Percentiles rank a stretch among this genome's conserved stretches.
Conservation (phyloP, 2,329 filamentous ascomycete genomes). For the Diaporthe eres region DNA sequence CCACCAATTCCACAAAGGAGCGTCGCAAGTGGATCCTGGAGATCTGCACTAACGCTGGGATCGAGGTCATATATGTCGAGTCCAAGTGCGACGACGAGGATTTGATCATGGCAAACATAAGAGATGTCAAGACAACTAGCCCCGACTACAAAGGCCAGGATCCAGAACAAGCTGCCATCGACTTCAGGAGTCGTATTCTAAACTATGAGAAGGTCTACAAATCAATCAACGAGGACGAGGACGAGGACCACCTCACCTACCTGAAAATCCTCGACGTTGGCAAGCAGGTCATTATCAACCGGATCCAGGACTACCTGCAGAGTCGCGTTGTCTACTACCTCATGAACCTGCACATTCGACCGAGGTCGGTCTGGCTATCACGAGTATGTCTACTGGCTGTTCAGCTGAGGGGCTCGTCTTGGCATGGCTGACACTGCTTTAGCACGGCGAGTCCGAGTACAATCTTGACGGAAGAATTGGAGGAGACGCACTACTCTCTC, state of each 20-base stretch:
- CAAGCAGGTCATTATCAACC: conserved; percentile 97
- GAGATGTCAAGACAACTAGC: conserved; percentile 96
- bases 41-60: conserved; percentile 78
- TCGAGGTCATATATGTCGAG: conserved; percentile 96
- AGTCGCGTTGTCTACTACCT: conserved; percentile 97
- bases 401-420: conserved; percentile 39
- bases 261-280: conserved; percentile 98
- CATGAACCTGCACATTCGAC: conserved; percentile 98
- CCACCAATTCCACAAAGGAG: conserved; percentile 94
- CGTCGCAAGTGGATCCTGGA: conserved; percentile 93
- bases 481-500: conserved; percentile 89
- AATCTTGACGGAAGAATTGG: conserved; percentile 94
- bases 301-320: conserved; percentile 96
- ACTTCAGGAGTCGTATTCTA: conserved; percentile 93
- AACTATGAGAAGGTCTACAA: conserved; percentile 99
- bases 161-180: conserved; percentile 88
- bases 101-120: conserved; percentile 97
- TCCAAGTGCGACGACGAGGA: conserved; percentile 97
- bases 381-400: conserved; percentile 71
- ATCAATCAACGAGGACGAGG: conserved; percentile 84
- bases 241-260: conserved; percentile 91
- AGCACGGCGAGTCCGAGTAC: conserved; percentile 96
- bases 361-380: conserved; percentile 96
- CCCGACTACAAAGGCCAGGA: conserved; percentile 96
- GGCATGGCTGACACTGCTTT: conserved; percentile 39